Evolutionary conservation across 148 eudicot genomes (phyloP).

Genomic region (Fagopyrum homotropicum): DNA sequence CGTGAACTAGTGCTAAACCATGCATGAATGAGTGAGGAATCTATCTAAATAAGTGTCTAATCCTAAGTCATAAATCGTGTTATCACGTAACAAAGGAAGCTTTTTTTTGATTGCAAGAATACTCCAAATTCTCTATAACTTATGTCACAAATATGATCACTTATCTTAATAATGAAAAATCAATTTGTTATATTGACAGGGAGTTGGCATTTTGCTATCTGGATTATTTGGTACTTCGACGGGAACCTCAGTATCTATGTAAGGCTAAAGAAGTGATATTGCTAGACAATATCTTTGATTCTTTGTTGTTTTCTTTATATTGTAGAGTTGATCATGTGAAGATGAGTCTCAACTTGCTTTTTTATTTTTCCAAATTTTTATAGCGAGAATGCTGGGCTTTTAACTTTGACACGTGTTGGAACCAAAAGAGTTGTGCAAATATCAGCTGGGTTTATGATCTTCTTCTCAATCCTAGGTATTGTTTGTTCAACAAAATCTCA

Average conservation of each 20-base stretch:
- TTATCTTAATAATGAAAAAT: background rate
- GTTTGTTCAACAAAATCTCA: conserved; percentile 28
- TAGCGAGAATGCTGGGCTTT: conserved; percentile 94
- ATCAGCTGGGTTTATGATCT: conserved; percentile 88
- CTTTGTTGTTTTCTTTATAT: background rate
- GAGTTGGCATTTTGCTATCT: conserved; percentile 76
- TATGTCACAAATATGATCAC: background rate
- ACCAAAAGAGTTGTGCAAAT: conserved; percentile 93
- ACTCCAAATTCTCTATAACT: background rate
- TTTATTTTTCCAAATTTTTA: background rate
- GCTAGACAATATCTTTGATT: background rate
- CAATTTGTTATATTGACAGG: conserved; percentile 35
- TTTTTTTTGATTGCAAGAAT: background rate
- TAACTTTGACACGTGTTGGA: conserved; percentile 87
- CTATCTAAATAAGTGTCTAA: too few relatives aligned
- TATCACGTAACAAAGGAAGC: background rate
- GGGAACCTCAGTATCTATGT: conserved; percentile 90
- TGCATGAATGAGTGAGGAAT: too few relatives aligned
- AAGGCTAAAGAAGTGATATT: conserved; percentile 12
- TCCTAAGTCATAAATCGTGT: too few relatives aligned
- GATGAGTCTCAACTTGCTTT: background rate
- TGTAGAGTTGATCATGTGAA: background rate
- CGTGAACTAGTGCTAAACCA: too few relatives aligned
- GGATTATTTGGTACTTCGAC: conserved; percentile 82
- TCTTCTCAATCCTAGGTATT: conserved; percentile 25